A percentile compares a stretch with the other conserved stretches of the same genome.
phyloP scores from a whole-genome alignment of 176 grass and related monocot species.

The Ensete ventricosum region DNA sequence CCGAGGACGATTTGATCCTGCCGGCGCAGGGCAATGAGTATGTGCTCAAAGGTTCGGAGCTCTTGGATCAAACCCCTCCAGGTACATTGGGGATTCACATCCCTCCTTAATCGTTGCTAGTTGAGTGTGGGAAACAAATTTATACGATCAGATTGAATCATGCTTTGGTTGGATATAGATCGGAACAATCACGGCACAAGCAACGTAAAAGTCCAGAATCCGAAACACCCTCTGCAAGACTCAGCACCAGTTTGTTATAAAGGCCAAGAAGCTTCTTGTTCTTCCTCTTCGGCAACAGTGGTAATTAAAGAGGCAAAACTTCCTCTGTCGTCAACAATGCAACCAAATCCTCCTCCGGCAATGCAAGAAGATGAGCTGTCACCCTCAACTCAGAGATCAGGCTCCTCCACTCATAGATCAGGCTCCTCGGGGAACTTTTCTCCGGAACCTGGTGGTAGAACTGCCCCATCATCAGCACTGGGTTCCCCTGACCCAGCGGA shows the following conservation, averaged over 20 bases:
- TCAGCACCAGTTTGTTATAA: constrained; percentile 16
- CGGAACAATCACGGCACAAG: constrained; percentile 11
- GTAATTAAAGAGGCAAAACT: constrained; percentile 23
- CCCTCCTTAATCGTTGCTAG: background rate
- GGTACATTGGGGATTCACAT: constrained; percentile 8
- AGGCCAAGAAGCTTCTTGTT: constrained; percentile 22
- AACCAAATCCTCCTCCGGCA: background rate
- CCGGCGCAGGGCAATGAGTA: constrained; percentile 26
- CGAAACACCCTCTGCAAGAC: constrained; percentile 15
- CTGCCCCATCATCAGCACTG: constrained; percentile 34
- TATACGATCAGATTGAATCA: background rate
- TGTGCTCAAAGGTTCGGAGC: constrained; percentile 25
- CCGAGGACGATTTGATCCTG: constrained; percentile 23
- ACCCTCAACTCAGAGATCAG: background rate
- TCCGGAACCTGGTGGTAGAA: constrained; percentile 4
- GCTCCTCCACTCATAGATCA: constrained; percentile 12
- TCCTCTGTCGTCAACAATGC: background rate
- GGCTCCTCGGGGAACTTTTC: constrained; percentile 12
- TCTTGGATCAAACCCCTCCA: constrained; percentile 25
- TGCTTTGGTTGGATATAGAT: constrained; percentile 21
- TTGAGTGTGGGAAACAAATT: background rate
- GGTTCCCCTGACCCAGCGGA: constrained; percentile 46
- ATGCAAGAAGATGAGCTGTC: constrained; percentile 14
- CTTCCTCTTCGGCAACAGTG: constrained; percentile 16
- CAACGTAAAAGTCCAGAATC: constrained; percentile 21